These are phyloP conservation scores for Globisporangium apiculatum DNA, from an alignment of 352 stramenopile genomes.

Conservation along the genomic window DNA sequence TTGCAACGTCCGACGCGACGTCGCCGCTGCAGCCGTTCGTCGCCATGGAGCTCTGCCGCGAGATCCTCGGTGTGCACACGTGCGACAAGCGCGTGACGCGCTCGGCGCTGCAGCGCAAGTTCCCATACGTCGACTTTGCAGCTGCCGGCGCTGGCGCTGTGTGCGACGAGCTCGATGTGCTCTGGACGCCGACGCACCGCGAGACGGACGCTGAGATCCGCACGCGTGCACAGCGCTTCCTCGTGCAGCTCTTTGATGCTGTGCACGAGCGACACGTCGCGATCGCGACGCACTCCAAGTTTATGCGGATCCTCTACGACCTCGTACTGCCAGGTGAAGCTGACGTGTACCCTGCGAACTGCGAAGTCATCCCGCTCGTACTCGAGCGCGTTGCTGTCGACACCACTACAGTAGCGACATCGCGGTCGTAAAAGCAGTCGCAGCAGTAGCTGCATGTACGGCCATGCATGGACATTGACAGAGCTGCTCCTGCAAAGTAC, in stretches of 20 bases:
- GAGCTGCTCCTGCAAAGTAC: no score
- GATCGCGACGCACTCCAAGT: conserved; percentile 63
- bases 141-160: conserved; percentile 20
- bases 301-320: conserved; percentile 50
- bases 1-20: conserved; percentile 16
- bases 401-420: neutral
- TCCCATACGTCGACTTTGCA: conserved; percentile 51
- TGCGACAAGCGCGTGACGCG: conserved; percentile 57
- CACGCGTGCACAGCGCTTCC: conserved; percentile 33
- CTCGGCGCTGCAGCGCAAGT: conserved; percentile 35
- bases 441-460: neutral
- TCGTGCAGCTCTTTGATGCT: conserved; percentile 29
- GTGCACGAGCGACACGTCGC: conserved; percentile 47
- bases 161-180: conserved; percentile 37
- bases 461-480: no score
- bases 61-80: conserved; percentile 57
- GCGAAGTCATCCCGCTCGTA: conserved; percentile 40
- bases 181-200: conserved; percentile 51
- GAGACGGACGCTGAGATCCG: conserved; percentile 59
- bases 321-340: conserved; percentile 26
- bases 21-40: conserved; percentile 29
- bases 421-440: neutral
- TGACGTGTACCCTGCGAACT: conserved; percentile 34
- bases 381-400: conserved; percentile 14
- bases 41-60: conserved; percentile 54